Evolutionary conservation across 345 rosid species (phyloP).

Genomic region (Eucalyptus caleyi): DNA sequence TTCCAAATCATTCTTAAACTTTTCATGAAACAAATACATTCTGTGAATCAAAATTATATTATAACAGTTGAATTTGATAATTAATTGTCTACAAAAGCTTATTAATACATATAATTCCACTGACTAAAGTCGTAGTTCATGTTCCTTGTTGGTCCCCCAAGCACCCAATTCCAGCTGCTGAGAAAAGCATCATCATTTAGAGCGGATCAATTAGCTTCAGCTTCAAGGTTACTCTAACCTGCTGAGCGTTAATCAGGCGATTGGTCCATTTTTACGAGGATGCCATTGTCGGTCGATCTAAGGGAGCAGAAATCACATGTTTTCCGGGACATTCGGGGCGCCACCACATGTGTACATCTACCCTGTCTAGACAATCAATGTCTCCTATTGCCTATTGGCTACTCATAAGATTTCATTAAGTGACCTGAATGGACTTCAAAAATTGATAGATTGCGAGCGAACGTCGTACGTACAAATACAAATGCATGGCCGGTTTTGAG

Average conservation of each 20-base stretch:
- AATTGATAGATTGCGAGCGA: neutral
- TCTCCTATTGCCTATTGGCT: neutral
- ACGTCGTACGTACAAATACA: neutral
- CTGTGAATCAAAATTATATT: neutral
- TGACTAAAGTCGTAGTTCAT: neutral
- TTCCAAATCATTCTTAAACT: neutral
- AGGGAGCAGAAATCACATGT: neutral
- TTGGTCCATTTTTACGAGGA: neutral
- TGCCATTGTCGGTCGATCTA: neutral
- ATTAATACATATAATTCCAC: neutral
- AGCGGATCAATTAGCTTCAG: neutral
- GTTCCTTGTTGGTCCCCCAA: neutral
- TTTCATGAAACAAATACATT: neutral
- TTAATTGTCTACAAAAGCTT: neutral
- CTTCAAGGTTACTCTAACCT: neutral
- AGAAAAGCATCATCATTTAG: neutral
- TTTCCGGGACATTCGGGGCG: neutral
- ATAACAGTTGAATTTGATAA: neutral
- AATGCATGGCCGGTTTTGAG: neutral
- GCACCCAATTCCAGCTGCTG: neutral
- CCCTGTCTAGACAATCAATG: neutral
- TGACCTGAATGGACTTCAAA: neutral
- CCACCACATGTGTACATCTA: neutral
- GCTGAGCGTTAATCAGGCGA: neutral
- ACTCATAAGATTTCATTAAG: neutral